Conservation (phyloP, 768 basidiomycete species). For the Leccinellum albellum region DNA sequence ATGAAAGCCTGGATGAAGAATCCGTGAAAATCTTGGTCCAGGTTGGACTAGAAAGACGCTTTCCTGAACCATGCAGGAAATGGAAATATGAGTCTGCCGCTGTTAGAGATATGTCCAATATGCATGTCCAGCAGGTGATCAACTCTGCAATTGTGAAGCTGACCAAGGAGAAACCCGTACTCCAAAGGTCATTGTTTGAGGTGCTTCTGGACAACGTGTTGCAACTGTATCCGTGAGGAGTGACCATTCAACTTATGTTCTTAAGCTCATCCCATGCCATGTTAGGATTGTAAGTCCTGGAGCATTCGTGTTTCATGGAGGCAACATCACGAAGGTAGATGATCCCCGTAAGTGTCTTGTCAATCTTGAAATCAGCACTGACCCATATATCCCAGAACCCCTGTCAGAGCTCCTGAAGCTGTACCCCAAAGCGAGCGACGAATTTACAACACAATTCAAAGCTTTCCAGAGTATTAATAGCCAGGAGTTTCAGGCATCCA, state of each 20-base stretch:
- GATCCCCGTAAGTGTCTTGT: constrained; percentile 2
- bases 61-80: constrained; percentile 11
- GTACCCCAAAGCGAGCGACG: constrained; percentile 14
- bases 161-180: background rate
- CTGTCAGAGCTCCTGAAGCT: background rate
- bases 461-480: constrained; percentile 4
- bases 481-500: constrained; percentile 8
- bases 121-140: background rate
- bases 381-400: constrained; percentile 1
- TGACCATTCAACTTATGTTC: background rate
- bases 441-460: background rate
- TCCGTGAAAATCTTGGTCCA: constrained; percentile 26
- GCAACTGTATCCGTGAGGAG: constrained; percentile 24
- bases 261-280: background rate
- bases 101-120: background rate
- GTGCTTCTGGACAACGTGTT: constrained; percentile 21
- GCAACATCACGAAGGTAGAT: background rate
- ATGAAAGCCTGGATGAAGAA: constrained; percentile 21
- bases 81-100: constrained; percentile 22
- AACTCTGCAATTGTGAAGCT: background rate
- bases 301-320: constrained; percentile 4
- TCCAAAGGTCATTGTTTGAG: constrained; percentile 22
- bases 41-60: constrained; percentile 30
- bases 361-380: background rate
- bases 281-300: constrained; percentile 14